phyloP scores from a whole-genome alignment of 495 filamentous ascomycete species.

The Xylaria flabelliformis region DNA sequence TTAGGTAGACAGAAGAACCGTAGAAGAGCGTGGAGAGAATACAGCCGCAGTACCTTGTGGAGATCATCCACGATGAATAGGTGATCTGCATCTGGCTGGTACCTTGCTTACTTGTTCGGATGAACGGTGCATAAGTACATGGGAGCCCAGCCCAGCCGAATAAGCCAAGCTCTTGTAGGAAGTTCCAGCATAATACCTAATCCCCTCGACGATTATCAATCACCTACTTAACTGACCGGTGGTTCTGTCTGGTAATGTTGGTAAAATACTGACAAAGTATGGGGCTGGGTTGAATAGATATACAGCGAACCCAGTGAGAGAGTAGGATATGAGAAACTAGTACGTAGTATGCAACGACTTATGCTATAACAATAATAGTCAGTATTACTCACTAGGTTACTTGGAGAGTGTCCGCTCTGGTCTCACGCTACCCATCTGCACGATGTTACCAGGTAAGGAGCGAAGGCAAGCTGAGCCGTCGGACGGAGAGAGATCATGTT shows the following conservation, averaged over 20 bases:
- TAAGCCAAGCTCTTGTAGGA: constrained; percentile 14
- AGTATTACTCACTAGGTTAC: background rate
- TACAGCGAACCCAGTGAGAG: background rate
- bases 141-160: constrained; percentile 9
- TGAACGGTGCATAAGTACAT: constrained; percentile 16
- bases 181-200: background rate
- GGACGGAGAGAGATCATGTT: background rate
- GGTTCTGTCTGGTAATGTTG: background rate
- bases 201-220: constrained; percentile 4
- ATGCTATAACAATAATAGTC: background rate
- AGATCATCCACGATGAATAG: constrained; percentile 24
- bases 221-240: background rate
- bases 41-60: constrained; percentile 19
- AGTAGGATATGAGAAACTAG: background rate
- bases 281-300: background rate
- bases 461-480: constrained; percentile 22
- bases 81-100: constrained; percentile 25
- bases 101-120: constrained; percentile 29
- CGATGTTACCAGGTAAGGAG: constrained; percentile 10
- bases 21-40: background rate
- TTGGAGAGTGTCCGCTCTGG: background rate
- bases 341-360: constrained; percentile 15
- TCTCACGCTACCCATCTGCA: constrained; percentile 14
- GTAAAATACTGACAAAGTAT: background rate
- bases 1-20: background rate